These are phyloP conservation scores for Bacidia rubella DNA, from an alignment of 495 filamentous ascomycete species.

Conservation along the genomic window DNA sequence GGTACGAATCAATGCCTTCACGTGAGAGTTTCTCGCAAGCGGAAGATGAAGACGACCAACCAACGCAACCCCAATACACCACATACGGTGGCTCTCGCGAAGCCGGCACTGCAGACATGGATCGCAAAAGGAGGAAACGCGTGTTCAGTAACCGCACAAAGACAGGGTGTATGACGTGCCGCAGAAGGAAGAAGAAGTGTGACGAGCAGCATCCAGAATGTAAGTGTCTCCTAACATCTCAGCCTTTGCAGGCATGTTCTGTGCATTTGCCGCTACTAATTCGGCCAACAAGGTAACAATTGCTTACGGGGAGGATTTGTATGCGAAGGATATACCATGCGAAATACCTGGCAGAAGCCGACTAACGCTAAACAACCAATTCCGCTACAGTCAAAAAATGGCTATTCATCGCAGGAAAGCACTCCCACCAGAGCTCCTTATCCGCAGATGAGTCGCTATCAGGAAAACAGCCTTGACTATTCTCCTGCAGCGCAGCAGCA, in stretches of 20 bases:
- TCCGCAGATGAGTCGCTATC: conserved; percentile 17
- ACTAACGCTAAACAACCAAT: conserved; percentile 49
- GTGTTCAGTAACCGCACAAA: conserved; percentile 95
- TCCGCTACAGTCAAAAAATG: conserved; percentile 75
- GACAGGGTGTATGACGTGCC: conserved; percentile 92
- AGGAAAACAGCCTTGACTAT: conserved; percentile 16
- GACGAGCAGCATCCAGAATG: conserved; percentile 92
- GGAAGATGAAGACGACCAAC: conserved; percentile 26
- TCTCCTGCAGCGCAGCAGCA: conserved; percentile 19
- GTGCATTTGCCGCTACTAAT: neutral
- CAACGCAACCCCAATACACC: conserved; percentile 26
- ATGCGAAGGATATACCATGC: conserved; percentile 84
- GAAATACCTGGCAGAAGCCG: conserved; percentile 57
- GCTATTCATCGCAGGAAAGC: conserved; percentile 32
- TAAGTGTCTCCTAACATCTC: conserved; percentile 27
- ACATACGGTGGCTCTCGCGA: conserved; percentile 28
- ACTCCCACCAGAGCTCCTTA: conserved; percentile 14
- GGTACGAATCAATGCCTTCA: conserved; percentile 25
- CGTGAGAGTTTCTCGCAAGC: conserved; percentile 23
- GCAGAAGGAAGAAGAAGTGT: conserved; percentile 95
- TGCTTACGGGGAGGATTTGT: conserved; percentile 84
- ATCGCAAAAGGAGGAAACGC: conserved; percentile 68
- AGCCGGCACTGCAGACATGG: conserved; percentile 37
- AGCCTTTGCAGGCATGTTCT: neutral
- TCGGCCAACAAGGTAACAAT: conserved; percentile 56